Base-by-base conservation (phyloP, 768 basidiomycete genomes). In the Termitomyces sp. region DNA sequence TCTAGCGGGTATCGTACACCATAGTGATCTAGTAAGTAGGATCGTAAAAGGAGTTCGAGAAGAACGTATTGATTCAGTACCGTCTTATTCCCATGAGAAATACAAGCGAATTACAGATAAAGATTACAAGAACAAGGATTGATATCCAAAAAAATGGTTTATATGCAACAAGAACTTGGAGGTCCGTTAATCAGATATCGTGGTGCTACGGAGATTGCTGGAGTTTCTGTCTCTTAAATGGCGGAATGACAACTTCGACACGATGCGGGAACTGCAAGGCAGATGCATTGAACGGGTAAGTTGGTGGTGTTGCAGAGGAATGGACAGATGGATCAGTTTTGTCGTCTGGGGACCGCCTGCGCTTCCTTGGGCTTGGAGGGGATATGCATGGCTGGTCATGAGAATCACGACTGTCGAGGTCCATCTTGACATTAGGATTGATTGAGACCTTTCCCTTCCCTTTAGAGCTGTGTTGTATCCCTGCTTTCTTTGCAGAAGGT, bases 401-500 rank as follows among this genome's bases (percentile, higher is more conserved):
- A 24, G 47, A 45, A 33, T 60, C 53, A 28, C 32, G n/a, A 42
- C 32, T 14, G 42, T 51, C 47, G 22, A 45, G 57, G 22, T 60
- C 60, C 47, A 53, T 44, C 16, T 66, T 58, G 9, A 46, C 36
- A 26, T 61, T 55, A 22, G 58, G 54, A 28, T 61, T 46, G 2
- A 35, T 22, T 18, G 20, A 24, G 16, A 35, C 47, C 9, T 58
- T 61, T 6, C 53, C 53, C 42, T 61, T 64, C 5, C 57, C 56
- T 53, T 66, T 58, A 26, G 52, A 40, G 22, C 14, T 35, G 18
- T 30, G 38, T 43, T 18, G 24, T 4, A 46, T 48, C n/a, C 45
- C 35, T 10, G 48, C 26, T 51, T 54, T 59, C 43, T 57, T 66
- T 51, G 56, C 54, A 6, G 22, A 20, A 36, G 59, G 47, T 30